phyloP scores from a whole-genome alignment of 2,329 filamentous ascomycete genomes.

The Microascus cirrosus region DNA sequence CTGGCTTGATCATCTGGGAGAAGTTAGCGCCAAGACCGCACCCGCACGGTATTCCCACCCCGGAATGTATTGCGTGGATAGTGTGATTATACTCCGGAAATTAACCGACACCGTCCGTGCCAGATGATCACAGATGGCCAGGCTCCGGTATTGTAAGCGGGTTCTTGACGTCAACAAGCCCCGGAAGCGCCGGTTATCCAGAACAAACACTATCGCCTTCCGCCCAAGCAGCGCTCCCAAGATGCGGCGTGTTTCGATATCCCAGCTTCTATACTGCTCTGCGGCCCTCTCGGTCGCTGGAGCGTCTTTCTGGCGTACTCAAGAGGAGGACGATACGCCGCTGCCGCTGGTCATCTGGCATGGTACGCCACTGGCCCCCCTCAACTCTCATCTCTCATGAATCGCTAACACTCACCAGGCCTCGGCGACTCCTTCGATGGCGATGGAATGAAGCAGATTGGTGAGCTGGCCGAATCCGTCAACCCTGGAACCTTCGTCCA shows the following conservation, averaged over 20 bases:
- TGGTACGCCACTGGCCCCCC: conserved; percentile 27
- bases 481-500: conserved; percentile 82
- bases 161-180: background rate
- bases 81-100: no score
- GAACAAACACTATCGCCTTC: no score
- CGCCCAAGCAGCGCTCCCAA: background rate
- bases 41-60: no score
- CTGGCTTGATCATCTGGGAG: no score
- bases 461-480: conserved; percentile 55
- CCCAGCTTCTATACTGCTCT: conserved; percentile 1
- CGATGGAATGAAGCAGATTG: conserved; percentile 63
- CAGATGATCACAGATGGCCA: background rate
- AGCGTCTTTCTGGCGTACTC: conserved; percentile 13
- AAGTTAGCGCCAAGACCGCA: background rate
- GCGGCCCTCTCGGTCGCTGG: conserved; percentile 18
- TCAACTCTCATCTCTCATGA: background rate
- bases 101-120: no score
- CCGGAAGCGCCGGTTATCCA: no score
- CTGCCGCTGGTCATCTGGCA: conserved; percentile 94
- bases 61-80: no score
- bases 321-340: conserved; percentile 48
- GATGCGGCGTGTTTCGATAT: conserved; percentile 6
- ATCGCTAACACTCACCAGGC: conserved; percentile 19
- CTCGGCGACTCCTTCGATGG: conserved; percentile 63
- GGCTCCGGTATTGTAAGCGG: background rate